Evolutionary conservation across 805 yeast species (phyloP).

Genomic region (Cyberlindnera galapagoensis): DNA sequence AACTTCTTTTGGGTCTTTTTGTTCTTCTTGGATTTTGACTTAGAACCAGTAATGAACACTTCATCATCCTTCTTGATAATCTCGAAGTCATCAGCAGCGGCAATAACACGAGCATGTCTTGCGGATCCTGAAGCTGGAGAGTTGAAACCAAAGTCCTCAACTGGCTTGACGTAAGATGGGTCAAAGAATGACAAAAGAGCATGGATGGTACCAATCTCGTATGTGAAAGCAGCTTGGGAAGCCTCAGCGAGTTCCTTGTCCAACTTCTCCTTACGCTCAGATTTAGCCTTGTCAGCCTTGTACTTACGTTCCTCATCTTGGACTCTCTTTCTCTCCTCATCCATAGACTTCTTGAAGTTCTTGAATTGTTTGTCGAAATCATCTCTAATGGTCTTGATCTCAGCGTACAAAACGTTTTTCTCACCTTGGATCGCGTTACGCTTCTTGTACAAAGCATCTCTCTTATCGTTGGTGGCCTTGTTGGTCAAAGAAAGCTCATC

Average conservation of each 20-base stretch:
- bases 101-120: slow-evolving; percentile 39
- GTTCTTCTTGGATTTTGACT: slow-evolving; percentile 36
- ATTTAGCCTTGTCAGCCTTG: slow-evolving; percentile 41
- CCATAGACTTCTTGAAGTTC: slow-evolving; percentile 60
- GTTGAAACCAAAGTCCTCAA: slow-evolving; percentile 26
- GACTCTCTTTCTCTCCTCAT: slow-evolving; percentile 68
- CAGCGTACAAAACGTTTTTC: slow-evolving; percentile 61
- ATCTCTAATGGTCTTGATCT: slow-evolving; percentile 60
- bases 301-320: slow-evolving; percentile 46
- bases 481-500: slow-evolving; percentile 56
- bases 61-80: slow-evolving; percentile 59
- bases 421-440: slow-evolving; percentile 62
- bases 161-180: slow-evolving; percentile 64
- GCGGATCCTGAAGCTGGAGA: slow-evolving; percentile 23
- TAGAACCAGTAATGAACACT: slow-evolving; percentile 48
- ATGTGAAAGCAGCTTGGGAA: slow-evolving; percentile 75
- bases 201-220: slow-evolving; percentile 73
- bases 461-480: slow-evolving; percentile 59
- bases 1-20: slow-evolving; percentile 52
- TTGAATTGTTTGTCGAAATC: slow-evolving; percentile 73
- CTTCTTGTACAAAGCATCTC: slow-evolving; percentile 54
- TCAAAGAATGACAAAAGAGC: slow-evolving; percentile 68
- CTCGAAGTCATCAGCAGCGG: slow-evolving; percentile 57
- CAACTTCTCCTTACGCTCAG: slow-evolving; percentile 50
- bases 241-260: slow-evolving; percentile 70